Percentiles rank a stretch among this genome's conserved stretches.
These are phyloP conservation scores for Tuber aestivum DNA, from an alignment of 495 filamentous ascomycete genomes.

Conservation along the genomic window DNA sequence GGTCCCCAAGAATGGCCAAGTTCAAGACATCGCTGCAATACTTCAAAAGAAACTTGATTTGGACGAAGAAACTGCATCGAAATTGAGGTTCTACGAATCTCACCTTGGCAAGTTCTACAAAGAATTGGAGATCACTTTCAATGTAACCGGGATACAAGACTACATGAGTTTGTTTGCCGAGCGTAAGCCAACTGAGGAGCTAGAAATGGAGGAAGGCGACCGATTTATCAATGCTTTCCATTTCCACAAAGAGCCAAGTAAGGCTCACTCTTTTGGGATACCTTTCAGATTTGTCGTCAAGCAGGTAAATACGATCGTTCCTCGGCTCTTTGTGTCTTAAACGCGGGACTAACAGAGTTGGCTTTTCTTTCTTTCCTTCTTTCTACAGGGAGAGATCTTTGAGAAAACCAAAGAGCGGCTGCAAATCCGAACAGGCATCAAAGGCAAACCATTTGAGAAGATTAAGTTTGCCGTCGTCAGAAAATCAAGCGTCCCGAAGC, in stretches of 20 bases:
- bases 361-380: conserved; percentile 28
- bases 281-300: conserved; percentile 89
- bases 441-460: conserved; percentile 97
- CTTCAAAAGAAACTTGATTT: conserved; percentile 75
- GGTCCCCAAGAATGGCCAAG: conserved; percentile 71
- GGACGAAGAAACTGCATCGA: conserved; percentile 60
- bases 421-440: conserved; percentile 82
- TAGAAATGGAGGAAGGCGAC: conserved; percentile 48
- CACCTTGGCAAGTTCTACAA: conserved; percentile 73
- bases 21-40: conserved; percentile 66
- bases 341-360: conserved; percentile 12
- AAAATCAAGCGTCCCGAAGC: conserved; percentile 61
- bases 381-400: conserved; percentile 68
- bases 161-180: conserved; percentile 77
- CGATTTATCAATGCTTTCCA: conserved; percentile 75
- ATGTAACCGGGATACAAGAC: conserved; percentile 72
- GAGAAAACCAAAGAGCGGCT: conserved; percentile 85
- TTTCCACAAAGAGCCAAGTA: conserved; percentile 78
- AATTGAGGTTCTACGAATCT: conserved; percentile 71
- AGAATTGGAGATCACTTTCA: conserved; percentile 58
- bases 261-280: conserved; percentile 62
- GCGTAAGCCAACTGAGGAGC: conserved; percentile 71
- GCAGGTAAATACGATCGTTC: conserved; percentile 53
- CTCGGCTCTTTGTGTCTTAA: conserved; percentile 5
- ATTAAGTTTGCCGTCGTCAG: conserved; percentile 88